Conservation (phyloP, 192 early-diverging fungal genomes). For the Entomortierella parvispora region DNA sequence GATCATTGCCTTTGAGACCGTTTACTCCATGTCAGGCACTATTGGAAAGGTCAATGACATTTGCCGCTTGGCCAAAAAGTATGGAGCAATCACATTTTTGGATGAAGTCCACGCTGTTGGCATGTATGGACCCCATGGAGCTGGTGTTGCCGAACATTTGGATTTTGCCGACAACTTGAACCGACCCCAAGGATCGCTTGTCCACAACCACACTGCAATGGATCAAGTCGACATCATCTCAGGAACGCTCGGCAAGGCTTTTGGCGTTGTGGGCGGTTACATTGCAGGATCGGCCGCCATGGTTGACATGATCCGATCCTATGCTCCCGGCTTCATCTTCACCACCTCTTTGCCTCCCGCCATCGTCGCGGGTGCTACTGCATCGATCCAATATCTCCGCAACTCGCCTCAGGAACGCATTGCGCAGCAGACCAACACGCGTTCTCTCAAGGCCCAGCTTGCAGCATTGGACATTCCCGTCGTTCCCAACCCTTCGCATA, state of each 20-base stretch:
- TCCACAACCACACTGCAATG: conserved; percentile 63
- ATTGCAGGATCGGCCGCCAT: conserved; percentile 90
- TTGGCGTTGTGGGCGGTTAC: conserved; percentile 97
- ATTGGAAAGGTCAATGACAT: conserved; percentile 94
- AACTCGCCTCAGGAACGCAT: conserved; percentile 86
- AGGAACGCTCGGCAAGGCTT: conserved; percentile 97
- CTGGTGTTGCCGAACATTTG: conserved; percentile 94
- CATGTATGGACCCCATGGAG: conserved; percentile 95
- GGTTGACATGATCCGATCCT: conserved; percentile 95
- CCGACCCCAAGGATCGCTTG: conserved; percentile 54
- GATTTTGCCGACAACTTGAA: conserved; percentile 78
- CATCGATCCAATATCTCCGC: conserved; percentile 93
- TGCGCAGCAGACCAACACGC: conserved; percentile 93
- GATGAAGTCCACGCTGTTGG: conserved; percentile 99
- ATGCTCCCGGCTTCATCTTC: conserved; percentile 99
- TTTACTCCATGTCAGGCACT: conserved; percentile 97
- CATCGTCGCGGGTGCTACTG: conserved; percentile 89
- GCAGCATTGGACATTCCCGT: conserved; percentile 91
- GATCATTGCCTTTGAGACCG: conserved; percentile 95
- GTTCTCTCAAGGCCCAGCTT: conserved; percentile 85
- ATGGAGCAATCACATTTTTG: conserved; percentile 96
- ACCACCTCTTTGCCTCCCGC: conserved; percentile 98
- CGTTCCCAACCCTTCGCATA: conserved; percentile 98
- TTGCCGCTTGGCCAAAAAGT: conserved; percentile 88
- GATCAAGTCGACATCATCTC: conserved; percentile 95